Evolutionary conservation across 108 stramenopile species (phyloP), one percentile per base, ranked within the genome.

Genomic region (Fragilaria crotonensis): DNA sequence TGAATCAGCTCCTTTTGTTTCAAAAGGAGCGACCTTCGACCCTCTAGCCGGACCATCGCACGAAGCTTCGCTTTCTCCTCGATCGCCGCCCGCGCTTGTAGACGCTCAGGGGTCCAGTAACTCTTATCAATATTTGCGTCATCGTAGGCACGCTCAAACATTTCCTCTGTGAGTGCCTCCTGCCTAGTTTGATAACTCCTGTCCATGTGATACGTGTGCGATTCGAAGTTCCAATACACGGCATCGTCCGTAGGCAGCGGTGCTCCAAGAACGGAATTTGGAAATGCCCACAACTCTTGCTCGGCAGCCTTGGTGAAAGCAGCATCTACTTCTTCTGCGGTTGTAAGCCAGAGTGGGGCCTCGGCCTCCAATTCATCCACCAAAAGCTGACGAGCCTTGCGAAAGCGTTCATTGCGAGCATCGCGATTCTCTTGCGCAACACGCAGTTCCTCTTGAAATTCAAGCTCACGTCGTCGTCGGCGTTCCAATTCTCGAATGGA

Each of bases 221-320:
- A 69, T 46, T 86, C 81, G 44, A 84, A 82, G 32, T 80, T 72
- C 90, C 90, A 92, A 66, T 81, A 92, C 18, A 81, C 78, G 22
- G 73, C 68, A 57, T 88, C 83, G 50, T 84, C 67, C 28, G 76
- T 71, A 25, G 85, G 85, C 33, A 74, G 72, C n/a, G 85, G 80
- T 22, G 79, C 85, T 9, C 87, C 87, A 30, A 92, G 62, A 33
- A 83, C 68, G 2, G 82, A 75, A 45, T 75, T 73, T 0, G 85
- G 83, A 14, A 76, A 48, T 2, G 73, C 54, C 90, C 90, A 92
- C 36, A 92, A 66, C 36, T 68, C 36, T 54, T 92, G 90, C 28
- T 73, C 62, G 33, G 80, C 81, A 20, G 72, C 68, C 18, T 68
- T 68, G 29, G 76, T 70, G 60, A 92, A 76, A 7, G 83, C 83